These are phyloP conservation scores for Moniliophthora roreri DNA, from an alignment of 1,284 basidiomycete species.

Conservation along the genomic window DNA sequence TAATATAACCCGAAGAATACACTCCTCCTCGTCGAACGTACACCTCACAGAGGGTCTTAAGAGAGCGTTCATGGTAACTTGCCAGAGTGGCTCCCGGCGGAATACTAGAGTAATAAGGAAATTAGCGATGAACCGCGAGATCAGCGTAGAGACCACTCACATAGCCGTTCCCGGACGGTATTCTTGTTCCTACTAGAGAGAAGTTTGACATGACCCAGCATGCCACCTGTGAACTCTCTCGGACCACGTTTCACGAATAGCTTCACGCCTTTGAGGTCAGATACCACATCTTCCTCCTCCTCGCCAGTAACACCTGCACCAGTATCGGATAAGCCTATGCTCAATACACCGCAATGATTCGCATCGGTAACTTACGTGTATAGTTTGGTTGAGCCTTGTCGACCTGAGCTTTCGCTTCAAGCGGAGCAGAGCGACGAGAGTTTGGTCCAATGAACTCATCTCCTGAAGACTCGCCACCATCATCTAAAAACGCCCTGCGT, in stretches of 20 bases:
- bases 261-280: conserved; percentile 59
- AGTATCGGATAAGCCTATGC: too few species aligned
- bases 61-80: conserved; percentile 65
- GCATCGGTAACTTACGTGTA: neutral
- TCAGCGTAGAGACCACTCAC: conserved; percentile 31
- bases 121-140: neutral
- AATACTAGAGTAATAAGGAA: conserved; percentile 43
- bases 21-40: conserved; percentile 54
- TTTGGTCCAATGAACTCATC: neutral
- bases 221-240: conserved; percentile 56
- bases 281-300: conserved; percentile 54
- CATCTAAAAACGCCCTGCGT: too few species aligned
- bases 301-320: conserved; percentile 54
- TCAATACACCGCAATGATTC: too few species aligned
- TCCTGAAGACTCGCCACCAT: too few species aligned
- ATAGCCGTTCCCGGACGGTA: conserved; percentile 40
- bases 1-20: conserved; percentile 52
- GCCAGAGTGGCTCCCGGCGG: conserved; percentile 64
- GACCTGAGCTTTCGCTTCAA: neutral
- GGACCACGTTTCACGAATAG: conserved; percentile 61
- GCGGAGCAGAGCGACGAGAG: neutral
- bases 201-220: conserved; percentile 60
- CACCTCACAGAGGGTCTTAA: conserved; percentile 52
- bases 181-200: conserved; percentile 38
- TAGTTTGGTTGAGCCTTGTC: neutral